Conservation (phyloP, 2,329 filamentous ascomycete genomes). For the Westerdykella ornata region DNA sequence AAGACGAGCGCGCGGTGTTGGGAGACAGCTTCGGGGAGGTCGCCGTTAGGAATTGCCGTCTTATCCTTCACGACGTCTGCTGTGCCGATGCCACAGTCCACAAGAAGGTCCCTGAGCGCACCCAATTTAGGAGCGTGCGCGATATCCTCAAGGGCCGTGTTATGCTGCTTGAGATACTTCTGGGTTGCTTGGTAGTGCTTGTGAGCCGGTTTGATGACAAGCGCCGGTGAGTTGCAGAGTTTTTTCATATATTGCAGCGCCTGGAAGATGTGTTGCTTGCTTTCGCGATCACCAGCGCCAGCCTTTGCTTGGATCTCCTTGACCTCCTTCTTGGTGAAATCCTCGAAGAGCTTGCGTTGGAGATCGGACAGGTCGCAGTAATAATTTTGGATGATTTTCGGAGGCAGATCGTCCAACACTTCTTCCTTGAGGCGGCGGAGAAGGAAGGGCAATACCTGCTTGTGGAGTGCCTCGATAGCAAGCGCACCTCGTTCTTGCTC, state of each 20-base stretch:
- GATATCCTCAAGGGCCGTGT: constrained; percentile 76
- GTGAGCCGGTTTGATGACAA: constrained; percentile 92
- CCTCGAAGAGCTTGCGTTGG: constrained; percentile 90
- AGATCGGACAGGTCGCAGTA: constrained; percentile 96
- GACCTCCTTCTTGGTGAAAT: constrained; percentile 89
- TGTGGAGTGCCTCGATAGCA: constrained; percentile 96
- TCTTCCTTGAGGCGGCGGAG: constrained; percentile 95
- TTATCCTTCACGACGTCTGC: constrained; percentile 38
- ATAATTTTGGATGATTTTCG: constrained; percentile 98
- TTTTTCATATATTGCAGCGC: constrained; percentile 99
- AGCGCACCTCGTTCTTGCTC: constrained; percentile 95
- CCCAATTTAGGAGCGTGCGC: constrained; percentile 87
- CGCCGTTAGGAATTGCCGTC: constrained; percentile 44
- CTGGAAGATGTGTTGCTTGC: constrained; percentile 98
- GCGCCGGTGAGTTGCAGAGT: constrained; percentile 91
- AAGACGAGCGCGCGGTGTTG: constrained; percentile 94
- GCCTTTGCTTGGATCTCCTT: constrained; percentile 82
- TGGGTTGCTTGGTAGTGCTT: constrained; percentile 86
- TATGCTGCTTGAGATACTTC: constrained; percentile 67
- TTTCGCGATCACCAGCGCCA: constrained; percentile 71
- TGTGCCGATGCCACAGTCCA: constrained; percentile 95
- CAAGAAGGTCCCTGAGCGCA: constrained; percentile 81
- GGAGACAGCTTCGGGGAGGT: constrained; percentile 74
- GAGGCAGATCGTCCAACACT: constrained; percentile 88
- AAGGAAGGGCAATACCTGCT: constrained; percentile 94